These are phyloP conservation scores for Starmera quercuum DNA, from an alignment of 805 yeast genomes.

Conservation along the genomic window DNA sequence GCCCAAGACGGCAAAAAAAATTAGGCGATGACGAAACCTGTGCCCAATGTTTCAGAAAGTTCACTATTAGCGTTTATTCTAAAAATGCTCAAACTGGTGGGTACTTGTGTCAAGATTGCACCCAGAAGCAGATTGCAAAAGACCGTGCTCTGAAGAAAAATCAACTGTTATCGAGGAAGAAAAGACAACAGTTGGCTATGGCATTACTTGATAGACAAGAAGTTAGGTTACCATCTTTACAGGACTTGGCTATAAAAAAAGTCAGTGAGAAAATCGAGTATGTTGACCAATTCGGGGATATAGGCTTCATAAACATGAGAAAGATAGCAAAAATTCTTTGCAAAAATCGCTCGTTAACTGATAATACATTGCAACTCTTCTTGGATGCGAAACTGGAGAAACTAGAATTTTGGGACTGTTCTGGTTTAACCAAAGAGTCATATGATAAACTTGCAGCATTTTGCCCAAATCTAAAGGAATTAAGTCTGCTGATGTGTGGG, in stretches of 20 bases:
- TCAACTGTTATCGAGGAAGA: conserved; percentile 60
- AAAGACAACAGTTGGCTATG: conserved; percentile 73
- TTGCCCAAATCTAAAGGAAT: conserved; percentile 62
- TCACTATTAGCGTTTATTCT: conserved; percentile 62
- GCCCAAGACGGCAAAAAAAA: conserved; percentile 12
- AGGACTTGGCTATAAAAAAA: conserved; percentile 69
- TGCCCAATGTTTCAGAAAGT: conserved; percentile 51
- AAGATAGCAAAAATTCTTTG: conserved; percentile 73
- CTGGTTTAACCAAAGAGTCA: conserved; percentile 60
- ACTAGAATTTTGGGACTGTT: conserved; percentile 89
- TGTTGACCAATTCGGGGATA: conserved; percentile 80
- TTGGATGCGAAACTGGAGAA: conserved; percentile 47
- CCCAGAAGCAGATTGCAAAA: conserved; percentile 34
- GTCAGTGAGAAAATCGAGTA: conserved; percentile 62
- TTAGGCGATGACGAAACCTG: conserved; percentile 54
- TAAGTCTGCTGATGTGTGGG: conserved; percentile 89
- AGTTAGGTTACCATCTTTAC: conserved; percentile 60
- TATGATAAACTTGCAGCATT: conserved; percentile 63
- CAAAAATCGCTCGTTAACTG: conserved; percentile 72
- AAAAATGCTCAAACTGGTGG: conserved; percentile 47
- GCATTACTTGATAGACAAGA: conserved; percentile 72
- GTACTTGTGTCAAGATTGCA: conserved; percentile 59
- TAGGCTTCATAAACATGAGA: conserved; percentile 64
- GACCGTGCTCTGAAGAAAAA: conserved; percentile 36
- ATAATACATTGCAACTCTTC: conserved; percentile 66